Conservation (phyloP, 306 rosid species). For the Lathyrus tuberosus region DNA sequence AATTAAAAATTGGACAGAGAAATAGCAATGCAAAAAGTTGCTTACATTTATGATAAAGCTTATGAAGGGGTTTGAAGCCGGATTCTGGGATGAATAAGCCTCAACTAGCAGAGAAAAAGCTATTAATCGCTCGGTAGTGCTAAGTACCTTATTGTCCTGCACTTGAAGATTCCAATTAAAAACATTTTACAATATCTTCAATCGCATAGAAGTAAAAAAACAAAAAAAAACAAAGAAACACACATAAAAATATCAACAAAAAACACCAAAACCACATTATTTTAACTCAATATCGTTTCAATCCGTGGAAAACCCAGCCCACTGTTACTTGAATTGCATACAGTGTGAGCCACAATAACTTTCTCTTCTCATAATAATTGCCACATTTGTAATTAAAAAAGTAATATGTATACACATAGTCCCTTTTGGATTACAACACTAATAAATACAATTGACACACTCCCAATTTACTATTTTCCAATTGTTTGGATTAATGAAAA, state of each 20-base stretch:
- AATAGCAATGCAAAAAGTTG: background rate
- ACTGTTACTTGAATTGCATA: background rate
- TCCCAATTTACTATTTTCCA: too few species aligned
- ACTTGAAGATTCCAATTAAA: conserved; percentile 18
- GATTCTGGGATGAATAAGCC: conserved; percentile 72
- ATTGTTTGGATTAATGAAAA: too few species aligned
- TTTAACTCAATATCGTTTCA: background rate
- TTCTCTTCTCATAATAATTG: too few species aligned
- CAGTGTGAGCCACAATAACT: too few species aligned
- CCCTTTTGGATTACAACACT: too few species aligned
- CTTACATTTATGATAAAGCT: conserved; percentile 70
- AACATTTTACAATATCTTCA: conserved; percentile 19
- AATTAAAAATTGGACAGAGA: background rate
- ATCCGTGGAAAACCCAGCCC: conserved; percentile 8
- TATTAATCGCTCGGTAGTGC: conserved; percentile 60
- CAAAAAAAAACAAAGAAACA: background rate
- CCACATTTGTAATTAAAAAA: too few species aligned
- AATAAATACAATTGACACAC: too few species aligned
- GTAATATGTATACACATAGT: too few species aligned
- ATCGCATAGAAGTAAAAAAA: background rate
- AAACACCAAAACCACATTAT: conserved; percentile 7
- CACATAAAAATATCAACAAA: background rate
- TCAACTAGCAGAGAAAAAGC: conserved; percentile 74
- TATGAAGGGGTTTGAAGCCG: conserved; percentile 79
- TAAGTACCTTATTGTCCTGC: conserved; percentile 49